Percentiles rank a stretch among this genome's conserved stretches.
These are phyloP conservation scores for Hymenoscyphus fraxineus DNA, from an alignment of 2,329 filamentous ascomycete genomes.

Conservation along the genomic window DNA sequence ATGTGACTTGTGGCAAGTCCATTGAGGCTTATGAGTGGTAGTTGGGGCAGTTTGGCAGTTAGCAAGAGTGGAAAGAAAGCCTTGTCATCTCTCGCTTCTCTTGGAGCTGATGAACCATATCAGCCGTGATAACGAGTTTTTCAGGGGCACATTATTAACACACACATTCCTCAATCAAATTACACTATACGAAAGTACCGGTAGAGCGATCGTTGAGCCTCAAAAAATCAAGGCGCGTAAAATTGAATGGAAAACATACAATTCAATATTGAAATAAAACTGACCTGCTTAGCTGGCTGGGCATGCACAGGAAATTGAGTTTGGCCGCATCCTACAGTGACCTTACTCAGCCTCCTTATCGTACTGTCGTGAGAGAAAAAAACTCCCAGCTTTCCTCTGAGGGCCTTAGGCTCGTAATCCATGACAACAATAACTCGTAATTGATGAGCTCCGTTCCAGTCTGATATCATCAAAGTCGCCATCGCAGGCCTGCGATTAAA, in stretches of 20 bases:
- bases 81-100: background rate
- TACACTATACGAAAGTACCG: background rate
- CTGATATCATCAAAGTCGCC: background rate
- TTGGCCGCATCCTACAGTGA: background rate
- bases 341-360: background rate
- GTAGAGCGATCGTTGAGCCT: background rate
- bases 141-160: too few relatives aligned
- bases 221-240: background rate
- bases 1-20: background rate
- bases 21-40: background rate
- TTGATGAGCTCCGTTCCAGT: background rate
- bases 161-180: background rate
- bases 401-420: background rate
- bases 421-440: background rate
- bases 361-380: background rate
- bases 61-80: background rate
- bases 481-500: background rate
- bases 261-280: too few relatives aligned
- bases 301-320: slow-evolving; percentile 1
- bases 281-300: background rate
- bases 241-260: background rate
- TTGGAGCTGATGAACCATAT: background rate
- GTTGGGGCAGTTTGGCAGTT: background rate
- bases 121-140: background rate
- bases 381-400: background rate